A percentile compares a stretch with the other conserved stretches of the same genome.
These are phyloP conservation scores for Chaetomium globosum DNA, from an alignment of 2,329 filamentous ascomycete genomes.

Conservation along the genomic window DNA sequence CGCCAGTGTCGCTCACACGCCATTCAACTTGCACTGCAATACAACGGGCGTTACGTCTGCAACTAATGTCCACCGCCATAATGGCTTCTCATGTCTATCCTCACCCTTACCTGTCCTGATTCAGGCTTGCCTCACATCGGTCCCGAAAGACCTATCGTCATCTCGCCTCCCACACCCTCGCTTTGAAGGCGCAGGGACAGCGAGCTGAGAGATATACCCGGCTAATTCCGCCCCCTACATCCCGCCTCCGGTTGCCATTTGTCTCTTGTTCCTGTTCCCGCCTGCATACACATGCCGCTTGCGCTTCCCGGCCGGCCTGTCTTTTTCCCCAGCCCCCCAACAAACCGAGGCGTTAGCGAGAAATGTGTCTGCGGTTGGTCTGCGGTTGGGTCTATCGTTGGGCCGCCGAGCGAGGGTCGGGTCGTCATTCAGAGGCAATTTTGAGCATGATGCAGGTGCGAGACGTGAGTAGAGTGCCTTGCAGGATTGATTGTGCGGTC, in stretches of 20 bases:
- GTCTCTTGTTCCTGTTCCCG: background rate
- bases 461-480: background rate
- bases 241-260: background rate
- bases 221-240: background rate
- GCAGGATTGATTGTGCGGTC: background rate
- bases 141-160: background rate
- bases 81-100: background rate
- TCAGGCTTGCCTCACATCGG: background rate
- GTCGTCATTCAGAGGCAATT: background rate
- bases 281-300: background rate
- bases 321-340: too few relatives aligned
- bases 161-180: background rate
- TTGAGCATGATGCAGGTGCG: background rate
- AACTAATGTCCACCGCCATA: background rate
- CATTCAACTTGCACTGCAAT: background rate
- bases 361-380: background rate
- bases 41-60: background rate
- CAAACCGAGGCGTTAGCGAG: background rate
- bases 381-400: background rate
- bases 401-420: background rate
- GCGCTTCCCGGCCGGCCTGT: background rate
- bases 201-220: background rate
- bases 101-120: background rate
- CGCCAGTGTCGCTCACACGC: background rate
- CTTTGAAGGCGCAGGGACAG: background rate